These are phyloP conservation scores for Mortierella sp. DNA, from an alignment of 371 early-diverging fungal species.

Conservation along the genomic window DNA sequence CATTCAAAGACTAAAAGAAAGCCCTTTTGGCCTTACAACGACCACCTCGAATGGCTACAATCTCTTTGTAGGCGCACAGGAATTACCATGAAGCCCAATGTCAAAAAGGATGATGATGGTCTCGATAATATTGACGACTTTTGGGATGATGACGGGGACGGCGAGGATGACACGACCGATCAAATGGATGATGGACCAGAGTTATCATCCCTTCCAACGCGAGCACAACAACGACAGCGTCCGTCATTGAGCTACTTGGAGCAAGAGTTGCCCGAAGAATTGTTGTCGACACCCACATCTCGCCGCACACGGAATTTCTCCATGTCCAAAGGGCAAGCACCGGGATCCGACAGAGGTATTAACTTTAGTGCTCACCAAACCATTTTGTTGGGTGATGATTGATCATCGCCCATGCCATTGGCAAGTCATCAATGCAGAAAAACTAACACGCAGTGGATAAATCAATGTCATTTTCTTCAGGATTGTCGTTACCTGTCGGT, in stretches of 20 bases:
- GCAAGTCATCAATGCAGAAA: too few species aligned
- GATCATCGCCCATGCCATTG: too few species aligned
- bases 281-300: constrained; percentile 45
- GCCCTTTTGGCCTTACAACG: background rate
- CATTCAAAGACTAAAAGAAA: too few species aligned
- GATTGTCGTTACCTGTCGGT: constrained; percentile 9
- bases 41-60: background rate
- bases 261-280: constrained; percentile 34
- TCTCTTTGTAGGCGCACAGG: constrained; percentile 38
- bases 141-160: constrained; percentile 28
- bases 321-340: constrained; percentile 12
- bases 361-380: too few species aligned
- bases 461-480: too few species aligned
- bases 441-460: too few species aligned
- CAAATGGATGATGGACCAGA: background rate
- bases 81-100: constrained; percentile 44
- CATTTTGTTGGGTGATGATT: too few species aligned
- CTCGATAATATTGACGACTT: constrained; percentile 54
- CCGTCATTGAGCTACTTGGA: constrained; percentile 15
- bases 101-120: constrained; percentile 50
- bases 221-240: background rate
- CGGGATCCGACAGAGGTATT: background rate
- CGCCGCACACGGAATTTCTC: constrained; percentile 17
- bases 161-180: background rate
- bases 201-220: too few species aligned